Percentiles rank a stretch among this genome's conserved stretches.
phyloP scores from a whole-genome alignment of 306 rosid species.

The Dalbergia cultrata region DNA sequence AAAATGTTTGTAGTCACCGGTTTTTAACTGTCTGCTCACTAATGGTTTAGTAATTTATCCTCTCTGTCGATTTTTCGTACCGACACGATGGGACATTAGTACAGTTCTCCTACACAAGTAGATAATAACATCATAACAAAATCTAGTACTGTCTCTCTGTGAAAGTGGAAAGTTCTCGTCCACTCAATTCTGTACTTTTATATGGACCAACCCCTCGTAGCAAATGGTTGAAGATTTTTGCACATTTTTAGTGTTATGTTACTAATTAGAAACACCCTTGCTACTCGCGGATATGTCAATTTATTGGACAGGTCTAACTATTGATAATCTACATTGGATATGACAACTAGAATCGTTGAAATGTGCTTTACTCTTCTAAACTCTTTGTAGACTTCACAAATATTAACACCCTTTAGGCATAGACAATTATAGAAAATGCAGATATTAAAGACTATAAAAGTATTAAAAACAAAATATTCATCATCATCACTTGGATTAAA shows the following conservation, averaged over 20 bases:
- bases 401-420: too few relatives aligned
- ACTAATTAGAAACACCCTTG: too few relatives aligned
- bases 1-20: neutral
- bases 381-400: too few relatives aligned
- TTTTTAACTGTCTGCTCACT: neutral
- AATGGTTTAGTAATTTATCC: neutral
- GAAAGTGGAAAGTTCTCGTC: neutral
- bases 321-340: too few relatives aligned
- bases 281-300: too few relatives aligned
- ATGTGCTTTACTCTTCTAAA: too few relatives aligned
- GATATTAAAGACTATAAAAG: too few relatives aligned
- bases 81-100: neutral
- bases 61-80: neutral
- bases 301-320: too few relatives aligned
- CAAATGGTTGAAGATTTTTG: neutral
- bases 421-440: too few relatives aligned
- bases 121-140: slow-evolving; percentile 3
- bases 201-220: neutral
- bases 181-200: slow-evolving; percentile 12
- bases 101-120: slow-evolving; percentile 5
- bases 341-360: too few relatives aligned
- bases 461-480: too few relatives aligned
- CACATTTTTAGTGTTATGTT: neutral
- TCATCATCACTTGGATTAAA: too few relatives aligned
- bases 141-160: neutral